phyloP scores from a whole-genome alignment of 2,329 filamentous ascomycete genomes.

The Cytospora paraplurivora region DNA sequence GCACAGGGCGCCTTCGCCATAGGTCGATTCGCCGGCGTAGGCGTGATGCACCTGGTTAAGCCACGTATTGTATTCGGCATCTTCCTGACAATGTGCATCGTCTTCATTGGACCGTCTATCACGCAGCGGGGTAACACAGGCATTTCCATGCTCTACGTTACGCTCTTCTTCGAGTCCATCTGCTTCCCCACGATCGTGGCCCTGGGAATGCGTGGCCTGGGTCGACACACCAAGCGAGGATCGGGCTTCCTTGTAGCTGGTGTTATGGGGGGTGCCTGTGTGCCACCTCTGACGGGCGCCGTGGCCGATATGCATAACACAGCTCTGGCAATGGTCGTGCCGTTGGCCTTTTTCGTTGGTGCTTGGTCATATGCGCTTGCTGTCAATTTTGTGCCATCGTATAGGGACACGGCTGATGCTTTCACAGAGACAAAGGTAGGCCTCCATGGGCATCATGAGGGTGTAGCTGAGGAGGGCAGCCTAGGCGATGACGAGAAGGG shows the following conservation, averaged over 20 bases:
- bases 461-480: conserved; percentile 19
- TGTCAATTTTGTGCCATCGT: conserved; percentile 68
- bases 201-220: conserved; percentile 73
- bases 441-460: conserved; percentile 31
- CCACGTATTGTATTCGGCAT: conserved; percentile 69
- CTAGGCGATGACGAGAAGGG: conserved; percentile 29
- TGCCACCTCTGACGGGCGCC: conserved; percentile 71
- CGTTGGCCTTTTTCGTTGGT: conserved; percentile 59
- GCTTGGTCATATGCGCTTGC: conserved; percentile 59
- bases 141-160: conserved; percentile 65
- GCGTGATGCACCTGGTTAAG: conserved; percentile 66
- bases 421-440: conserved; percentile 51
- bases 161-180: conserved; percentile 78
- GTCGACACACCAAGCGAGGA: conserved; percentile 75
- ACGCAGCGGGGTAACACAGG: conserved; percentile 49
- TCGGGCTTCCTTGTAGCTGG: conserved; percentile 71
- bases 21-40: conserved; percentile 69
- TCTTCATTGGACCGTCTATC: conserved; percentile 60
- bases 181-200: conserved; percentile 83
- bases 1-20: conserved; percentile 73
- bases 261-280: conserved; percentile 71
- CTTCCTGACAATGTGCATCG: conserved; percentile 65
- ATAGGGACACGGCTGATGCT: conserved; percentile 64
- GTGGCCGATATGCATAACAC: conserved; percentile 66
- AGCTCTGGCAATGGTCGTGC: conserved; percentile 67